A percentile compares a stretch with the other conserved stretches of the same genome.
Evolutionary conservation across 164 flowering plant species (phyloP).

Genomic region (Dillenia suffruticosa): DNA sequence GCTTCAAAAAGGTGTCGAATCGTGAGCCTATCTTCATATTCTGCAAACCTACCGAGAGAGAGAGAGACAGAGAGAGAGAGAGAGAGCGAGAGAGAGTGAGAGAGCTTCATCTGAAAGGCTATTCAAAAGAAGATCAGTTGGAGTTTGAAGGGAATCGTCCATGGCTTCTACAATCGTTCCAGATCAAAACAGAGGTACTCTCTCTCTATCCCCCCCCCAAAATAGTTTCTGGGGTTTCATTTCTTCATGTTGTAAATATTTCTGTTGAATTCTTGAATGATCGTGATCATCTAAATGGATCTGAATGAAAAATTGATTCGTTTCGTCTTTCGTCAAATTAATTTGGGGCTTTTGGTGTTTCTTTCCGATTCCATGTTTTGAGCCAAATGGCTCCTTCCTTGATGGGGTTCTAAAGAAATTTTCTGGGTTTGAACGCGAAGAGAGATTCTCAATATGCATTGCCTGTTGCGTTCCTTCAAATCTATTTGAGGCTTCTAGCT

Average conservation of each 20-base stretch:
- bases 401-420: neutral
- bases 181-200: neutral
- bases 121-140: too few relatives aligned
- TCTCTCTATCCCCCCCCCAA: neutral
- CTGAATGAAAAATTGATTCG: neutral
- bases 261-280: neutral
- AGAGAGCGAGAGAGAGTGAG: too few relatives aligned
- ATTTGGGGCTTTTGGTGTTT: neutral
- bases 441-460: neutral
- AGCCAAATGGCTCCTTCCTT: neutral
- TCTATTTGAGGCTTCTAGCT: neutral
- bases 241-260: neutral
- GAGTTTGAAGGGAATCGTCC: too few relatives aligned
- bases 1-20: too few relatives aligned
- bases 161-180: conserved; percentile 2
- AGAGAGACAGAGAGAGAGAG: too few relatives aligned
- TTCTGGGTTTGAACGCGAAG: neutral
- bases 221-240: too few relatives aligned
- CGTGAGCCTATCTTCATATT: too few relatives aligned
- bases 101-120: too few relatives aligned
- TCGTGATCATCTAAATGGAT: neutral
- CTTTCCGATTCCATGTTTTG: neutral
- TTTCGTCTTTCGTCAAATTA: neutral
- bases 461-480: neutral
- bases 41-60: too few relatives aligned